Base-by-base conservation (phyloP, 2,329 filamentous ascomycete species). In the Nothophaeocryptopus gaeumannii region DNA sequence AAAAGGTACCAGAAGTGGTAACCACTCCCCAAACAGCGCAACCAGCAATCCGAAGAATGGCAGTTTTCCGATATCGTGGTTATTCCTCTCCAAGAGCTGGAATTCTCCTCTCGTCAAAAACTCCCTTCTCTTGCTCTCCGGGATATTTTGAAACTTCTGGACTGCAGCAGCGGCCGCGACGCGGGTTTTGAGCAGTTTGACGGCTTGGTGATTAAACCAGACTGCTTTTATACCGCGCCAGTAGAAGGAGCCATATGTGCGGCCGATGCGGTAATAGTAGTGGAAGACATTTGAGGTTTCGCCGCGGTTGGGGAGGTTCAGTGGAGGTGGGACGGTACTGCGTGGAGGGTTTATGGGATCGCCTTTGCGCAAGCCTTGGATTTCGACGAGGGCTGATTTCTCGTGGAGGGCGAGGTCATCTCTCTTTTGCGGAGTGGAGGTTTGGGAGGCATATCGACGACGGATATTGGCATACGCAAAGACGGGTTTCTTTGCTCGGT, bases 231-330 rank as follows among this genome's bases (percentile, higher is more conserved):
- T 71, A 13, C 91, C 92, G 1, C 82, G 78, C 72, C 93, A 95
- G 82, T 96, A 97, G 79, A 97, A 97, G 32, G 71, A 70, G 8
- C 86, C 61, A 70, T 95, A 96, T 44, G 86, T 82, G 67, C 86
- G 86, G 55, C 89, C 92, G 26, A 84, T 72, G 37, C 71, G 67
- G 63, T 81, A 80, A 54, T 81, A 74, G 72, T 87, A 80, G 13
- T 70, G 69, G 47, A 80, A 65, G 14, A 72, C 64, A 26, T 72
- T 71, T 29, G 78, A 63, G n/a, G 33, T 26, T 14, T 75, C 64
- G 13, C 74, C 67, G 45, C 81, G 78, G 5, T 69, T 66, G 5
- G 88, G 88, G 2, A 88, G 73, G 37, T 75, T 67, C 54, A 96
- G 77, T 0, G 80, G 76, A 0, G 88, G 82, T 0, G 91, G 87